Conservation (phyloP, 495 filamentous ascomycete genomes). For the Penicillium cataractarum region DNA sequence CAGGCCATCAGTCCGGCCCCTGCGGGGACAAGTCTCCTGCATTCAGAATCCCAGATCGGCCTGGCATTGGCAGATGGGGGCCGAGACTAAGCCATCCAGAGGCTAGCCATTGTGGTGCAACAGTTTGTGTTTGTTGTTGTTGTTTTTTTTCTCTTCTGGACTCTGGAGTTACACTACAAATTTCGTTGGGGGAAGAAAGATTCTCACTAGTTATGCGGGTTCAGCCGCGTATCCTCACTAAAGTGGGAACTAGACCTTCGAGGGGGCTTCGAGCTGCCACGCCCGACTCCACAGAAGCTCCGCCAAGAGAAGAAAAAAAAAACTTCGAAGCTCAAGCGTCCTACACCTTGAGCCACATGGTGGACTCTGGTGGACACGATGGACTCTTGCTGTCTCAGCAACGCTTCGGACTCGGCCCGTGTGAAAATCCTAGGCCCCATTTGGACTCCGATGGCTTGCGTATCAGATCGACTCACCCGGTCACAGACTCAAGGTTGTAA, state of each 20-base stretch:
- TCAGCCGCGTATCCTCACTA: background rate
- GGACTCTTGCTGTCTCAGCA: constrained; percentile 1
- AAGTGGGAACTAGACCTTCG: background rate
- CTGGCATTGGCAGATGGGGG: constrained; percentile 3
- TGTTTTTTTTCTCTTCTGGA: background rate
- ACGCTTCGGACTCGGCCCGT: constrained; percentile 28
- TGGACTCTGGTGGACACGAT: background rate
- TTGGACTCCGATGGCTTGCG: constrained; percentile 12
- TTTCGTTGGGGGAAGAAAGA: background rate
- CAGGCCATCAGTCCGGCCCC: constrained; percentile 19
- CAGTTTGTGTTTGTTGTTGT: background rate
- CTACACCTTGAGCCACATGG: background rate
- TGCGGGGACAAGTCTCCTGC: background rate
- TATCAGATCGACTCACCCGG: constrained; percentile 22
- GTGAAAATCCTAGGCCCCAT: constrained; percentile 4
- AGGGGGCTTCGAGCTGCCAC: background rate
- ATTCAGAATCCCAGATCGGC: constrained; percentile 1
- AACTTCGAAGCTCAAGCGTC: background rate
- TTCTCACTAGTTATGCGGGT: constrained; percentile 3
- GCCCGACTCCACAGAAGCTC: constrained; percentile 4
- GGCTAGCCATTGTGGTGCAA: background rate
- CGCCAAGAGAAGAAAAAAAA: background rate
- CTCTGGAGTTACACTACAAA: background rate
- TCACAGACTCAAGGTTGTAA: background rate
- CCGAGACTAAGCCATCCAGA: constrained; percentile 6